phyloP scores from a whole-genome alignment of 345 rosid species.

The Erucastrum elatum region DNA sequence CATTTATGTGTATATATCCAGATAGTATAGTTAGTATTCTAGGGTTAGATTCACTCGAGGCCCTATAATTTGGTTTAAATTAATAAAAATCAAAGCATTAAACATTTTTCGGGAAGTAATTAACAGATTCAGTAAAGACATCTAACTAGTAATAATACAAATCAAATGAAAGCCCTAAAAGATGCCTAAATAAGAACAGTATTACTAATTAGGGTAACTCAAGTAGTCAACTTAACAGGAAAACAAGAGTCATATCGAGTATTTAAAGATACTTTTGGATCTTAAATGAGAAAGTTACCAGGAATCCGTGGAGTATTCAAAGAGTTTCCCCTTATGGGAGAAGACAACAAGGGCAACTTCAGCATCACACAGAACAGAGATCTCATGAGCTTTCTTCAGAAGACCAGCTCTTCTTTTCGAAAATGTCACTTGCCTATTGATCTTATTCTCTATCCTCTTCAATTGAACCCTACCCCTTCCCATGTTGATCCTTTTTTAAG shows the following conservation, averaged over 20 bases:
- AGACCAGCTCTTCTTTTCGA: neutral
- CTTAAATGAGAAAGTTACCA: conserved; percentile 40
- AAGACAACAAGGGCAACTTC: conserved; percentile 69
- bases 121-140: conserved; percentile 2
- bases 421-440: conserved; percentile 17
- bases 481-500: conserved; percentile 36
- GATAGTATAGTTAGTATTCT: conserved; percentile 1
- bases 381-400: neutral
- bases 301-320: conserved; percentile 64
- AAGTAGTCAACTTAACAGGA: neutral
- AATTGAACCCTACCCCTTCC: conserved; percentile 88
- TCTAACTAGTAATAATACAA: neutral
- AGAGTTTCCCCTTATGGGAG: conserved; percentile 78
- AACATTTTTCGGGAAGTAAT: neutral
- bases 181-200: conserved; percentile 10
- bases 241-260: neutral
- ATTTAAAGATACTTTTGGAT: neutral
- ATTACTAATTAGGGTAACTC: conserved; percentile 32
- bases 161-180: conserved; percentile 17
- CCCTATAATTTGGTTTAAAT: neutral
- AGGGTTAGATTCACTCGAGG: conserved; percentile 9
- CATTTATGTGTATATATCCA: neutral
- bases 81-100: neutral
- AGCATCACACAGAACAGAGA: neutral
- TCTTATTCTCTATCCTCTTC: conserved; percentile 82